phyloP scores from a whole-genome alignment of 257 asterid genomes.

The Solanum gracilifrons region DNA sequence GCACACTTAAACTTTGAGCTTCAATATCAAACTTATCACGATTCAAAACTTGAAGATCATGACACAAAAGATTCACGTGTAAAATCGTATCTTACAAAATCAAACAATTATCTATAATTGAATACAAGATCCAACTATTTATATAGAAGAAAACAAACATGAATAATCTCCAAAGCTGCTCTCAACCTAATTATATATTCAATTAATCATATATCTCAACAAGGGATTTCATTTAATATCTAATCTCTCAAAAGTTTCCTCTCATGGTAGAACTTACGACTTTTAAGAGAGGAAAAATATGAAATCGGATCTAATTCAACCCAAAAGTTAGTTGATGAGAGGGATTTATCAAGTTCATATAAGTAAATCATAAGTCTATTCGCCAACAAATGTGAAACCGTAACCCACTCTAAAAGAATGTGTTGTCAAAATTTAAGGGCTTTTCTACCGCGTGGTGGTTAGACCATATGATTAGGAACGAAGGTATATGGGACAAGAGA shows the following conservation, averaged over 20 bases:
- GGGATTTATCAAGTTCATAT: not conserved
- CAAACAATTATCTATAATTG: not conserved
- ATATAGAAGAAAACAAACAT: not conserved
- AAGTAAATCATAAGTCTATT: not conserved
- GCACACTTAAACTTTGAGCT: not conserved
- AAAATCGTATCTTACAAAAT: not conserved
- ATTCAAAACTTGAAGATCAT: not conserved
- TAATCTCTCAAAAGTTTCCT: not conserved
- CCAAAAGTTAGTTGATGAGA: not conserved
- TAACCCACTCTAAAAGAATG: not conserved
- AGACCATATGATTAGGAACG: not conserved
- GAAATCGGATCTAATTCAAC: not conserved
- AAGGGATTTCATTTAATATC: not conserved
- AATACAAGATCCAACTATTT: not conserved
- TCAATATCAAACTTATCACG: not conserved
- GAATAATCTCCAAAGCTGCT: not conserved
- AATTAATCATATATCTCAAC: not conserved
- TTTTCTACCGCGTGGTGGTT: not conserved
- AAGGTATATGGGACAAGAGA: not conserved
- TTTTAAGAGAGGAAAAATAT: too few relatives aligned
- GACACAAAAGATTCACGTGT: not conserved
- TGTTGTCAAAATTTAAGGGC: not conserved
- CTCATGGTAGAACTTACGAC: too few relatives aligned
- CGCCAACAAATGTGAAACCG: not conserved
- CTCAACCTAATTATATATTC: not conserved